Evolutionary conservation across 2,329 filamentous ascomycete species (phyloP).

Genomic region (Nannizzia gypsea): DNA sequence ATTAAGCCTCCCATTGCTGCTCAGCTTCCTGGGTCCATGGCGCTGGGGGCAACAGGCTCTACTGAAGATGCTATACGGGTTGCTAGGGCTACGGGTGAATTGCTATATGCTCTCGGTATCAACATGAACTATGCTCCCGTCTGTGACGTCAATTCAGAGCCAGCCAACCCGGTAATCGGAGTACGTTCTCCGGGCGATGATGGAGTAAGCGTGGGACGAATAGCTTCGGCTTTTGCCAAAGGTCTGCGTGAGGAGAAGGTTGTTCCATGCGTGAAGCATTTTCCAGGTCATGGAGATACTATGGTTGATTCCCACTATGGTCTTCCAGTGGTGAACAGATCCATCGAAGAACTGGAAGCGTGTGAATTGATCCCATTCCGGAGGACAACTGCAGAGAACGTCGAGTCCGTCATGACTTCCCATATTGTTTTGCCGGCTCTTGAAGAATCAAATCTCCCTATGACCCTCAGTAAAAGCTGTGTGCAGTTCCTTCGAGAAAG

Average conservation of each 20-base stretch:
- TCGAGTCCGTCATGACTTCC: conserved; percentile 37
- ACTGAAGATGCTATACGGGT: conserved; percentile 16
- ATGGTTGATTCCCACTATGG: conserved; percentile 36
- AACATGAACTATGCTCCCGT: conserved; percentile 38
- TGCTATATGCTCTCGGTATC: conserved; percentile 29
- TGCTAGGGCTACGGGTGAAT: conserved; percentile 28
- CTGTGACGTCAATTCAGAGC: conserved; percentile 36
- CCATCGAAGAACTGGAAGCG: conserved; percentile 26
- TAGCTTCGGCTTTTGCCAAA: conserved; percentile 29
- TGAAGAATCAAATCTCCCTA: conserved; percentile 26
- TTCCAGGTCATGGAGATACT: conserved; percentile 36
- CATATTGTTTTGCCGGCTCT: conserved; percentile 33
- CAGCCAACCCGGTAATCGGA: conserved; percentile 35
- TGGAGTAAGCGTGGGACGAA: conserved; percentile 21
- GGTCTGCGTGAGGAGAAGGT: conserved; percentile 31
- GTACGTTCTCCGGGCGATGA: conserved; percentile 35
- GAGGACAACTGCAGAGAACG: conserved; percentile 30
- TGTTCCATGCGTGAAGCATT: conserved; percentile 36
- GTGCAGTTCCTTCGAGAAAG: conserved; percentile 32
- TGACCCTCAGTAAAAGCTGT: conserved; percentile 28
- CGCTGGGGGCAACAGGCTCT: conserved; percentile 33
- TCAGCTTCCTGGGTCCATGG: conserved; percentile 35
- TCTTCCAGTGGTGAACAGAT: conserved; percentile 31
- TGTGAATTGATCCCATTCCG: conserved; percentile 36
- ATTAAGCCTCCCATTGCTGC: conserved; percentile 31